These are phyloP conservation scores for Neodidymelliopsis sp. DNA, from an alignment of 2,329 filamentous ascomycete genomes.

Conservation along the genomic window DNA sequence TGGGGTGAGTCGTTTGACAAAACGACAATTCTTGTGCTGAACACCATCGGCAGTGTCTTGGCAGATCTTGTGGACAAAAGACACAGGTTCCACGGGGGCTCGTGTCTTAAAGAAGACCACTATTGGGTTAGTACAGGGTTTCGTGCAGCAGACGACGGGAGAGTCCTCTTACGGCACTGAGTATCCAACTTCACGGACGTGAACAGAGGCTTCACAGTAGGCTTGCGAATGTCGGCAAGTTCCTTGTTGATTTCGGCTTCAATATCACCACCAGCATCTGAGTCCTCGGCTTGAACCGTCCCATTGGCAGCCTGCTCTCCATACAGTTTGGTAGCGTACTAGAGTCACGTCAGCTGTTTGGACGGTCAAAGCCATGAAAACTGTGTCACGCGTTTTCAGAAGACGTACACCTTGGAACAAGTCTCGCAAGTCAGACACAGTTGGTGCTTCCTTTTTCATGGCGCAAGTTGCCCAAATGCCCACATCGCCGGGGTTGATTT, in stretches of 20 bases:
- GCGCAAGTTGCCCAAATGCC: slow-evolving; percentile 83
- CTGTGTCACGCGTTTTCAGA: not conserved
- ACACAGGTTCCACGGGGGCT: slow-evolving; percentile 65
- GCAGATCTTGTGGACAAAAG: slow-evolving; percentile 66
- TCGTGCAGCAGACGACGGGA: not conserved
- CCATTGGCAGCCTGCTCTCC: slow-evolving; percentile 46
- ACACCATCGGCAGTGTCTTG: slow-evolving; percentile 61
- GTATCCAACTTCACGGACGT: slow-evolving; percentile 62
- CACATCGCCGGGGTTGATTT: slow-evolving; percentile 71
- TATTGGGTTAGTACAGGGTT: slow-evolving; percentile 38
- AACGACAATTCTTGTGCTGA: slow-evolving; percentile 62
- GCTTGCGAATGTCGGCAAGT: slow-evolving; percentile 67
- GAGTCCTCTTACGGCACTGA: slow-evolving; percentile 57
- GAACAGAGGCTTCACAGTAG: slow-evolving; percentile 58
- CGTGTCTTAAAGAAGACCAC: slow-evolving; percentile 67
- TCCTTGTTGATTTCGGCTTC: slow-evolving; percentile 77
- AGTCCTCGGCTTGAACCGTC: slow-evolving; percentile 51
- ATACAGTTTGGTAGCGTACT: slow-evolving; percentile 71
- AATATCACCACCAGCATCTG: slow-evolving; percentile 63
- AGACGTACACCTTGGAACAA: slow-evolving; percentile 70
- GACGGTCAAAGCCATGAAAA: not conserved
- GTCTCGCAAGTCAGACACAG: slow-evolving; percentile 70
- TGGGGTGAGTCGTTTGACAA: slow-evolving; percentile 67
- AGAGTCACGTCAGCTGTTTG: slow-evolving; percentile 54
- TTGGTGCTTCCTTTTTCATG: slow-evolving; percentile 73